Evolutionary conservation across 306 rosid species (phyloP).

Genomic region (Citrullus mucosospermus): DNA sequence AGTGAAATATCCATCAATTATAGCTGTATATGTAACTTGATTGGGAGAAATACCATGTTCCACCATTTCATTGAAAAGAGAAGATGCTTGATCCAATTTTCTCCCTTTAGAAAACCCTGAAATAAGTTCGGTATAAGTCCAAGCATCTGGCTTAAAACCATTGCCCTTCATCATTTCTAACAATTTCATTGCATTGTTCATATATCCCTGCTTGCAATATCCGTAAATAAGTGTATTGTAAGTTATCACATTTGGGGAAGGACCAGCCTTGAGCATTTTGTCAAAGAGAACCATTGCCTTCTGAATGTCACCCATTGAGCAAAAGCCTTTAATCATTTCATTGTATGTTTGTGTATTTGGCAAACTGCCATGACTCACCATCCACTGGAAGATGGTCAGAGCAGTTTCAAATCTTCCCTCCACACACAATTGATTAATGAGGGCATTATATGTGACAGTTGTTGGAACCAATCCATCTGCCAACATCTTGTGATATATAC

Average conservation of each 20-base stretch:
- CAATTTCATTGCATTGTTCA: constrained; percentile 26
- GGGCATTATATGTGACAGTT: constrained; percentile 22
- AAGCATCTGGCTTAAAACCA: constrained; percentile 24
- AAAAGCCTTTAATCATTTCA: constrained; percentile 25
- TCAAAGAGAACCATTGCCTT: constrained; percentile 27
- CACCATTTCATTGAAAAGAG: constrained; percentile 23
- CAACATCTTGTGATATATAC: constrained; percentile 30
- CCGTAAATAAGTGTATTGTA: constrained; percentile 24
- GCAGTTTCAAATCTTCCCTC: constrained; percentile 21
- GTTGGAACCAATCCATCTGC: constrained; percentile 24
- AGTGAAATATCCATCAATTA: constrained; percentile 25
- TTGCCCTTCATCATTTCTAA: constrained; percentile 27
- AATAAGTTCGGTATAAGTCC: constrained; percentile 29
- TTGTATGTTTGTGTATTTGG: constrained; percentile 23
- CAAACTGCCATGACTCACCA: constrained; percentile 22
- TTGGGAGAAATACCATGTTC: constrained; percentile 22
- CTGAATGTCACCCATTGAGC: constrained; percentile 14
- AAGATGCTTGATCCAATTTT: constrained; percentile 12
- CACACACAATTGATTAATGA: constrained; percentile 23
- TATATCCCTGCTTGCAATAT: constrained; percentile 13
- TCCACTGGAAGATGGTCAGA: constrained; percentile 19
- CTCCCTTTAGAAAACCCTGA: constrained; percentile 20
- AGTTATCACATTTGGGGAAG: constrained; percentile 21
- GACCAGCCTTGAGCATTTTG: constrained; percentile 28
- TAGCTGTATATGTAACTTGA: constrained; percentile 24